phyloP scores from a whole-genome alignment of 1,284 basidiomycete genomes.

The Peniophora sp. region DNA sequence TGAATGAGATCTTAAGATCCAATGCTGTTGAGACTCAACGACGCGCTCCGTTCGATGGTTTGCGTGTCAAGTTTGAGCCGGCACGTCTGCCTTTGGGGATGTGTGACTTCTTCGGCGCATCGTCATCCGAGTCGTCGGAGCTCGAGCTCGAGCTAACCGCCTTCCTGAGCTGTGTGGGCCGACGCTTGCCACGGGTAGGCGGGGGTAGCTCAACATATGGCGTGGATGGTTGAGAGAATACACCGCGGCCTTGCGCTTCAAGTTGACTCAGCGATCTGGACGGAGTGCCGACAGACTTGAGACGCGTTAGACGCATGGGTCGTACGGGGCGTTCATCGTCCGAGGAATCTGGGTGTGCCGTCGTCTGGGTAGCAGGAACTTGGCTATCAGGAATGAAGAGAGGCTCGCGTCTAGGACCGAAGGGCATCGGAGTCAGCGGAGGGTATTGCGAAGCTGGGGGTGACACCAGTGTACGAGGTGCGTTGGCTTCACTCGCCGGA shows the following conservation, averaged over 20 bases:
- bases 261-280: constrained; percentile 49
- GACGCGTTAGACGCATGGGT: constrained; percentile 21
- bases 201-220: constrained; percentile 19
- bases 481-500: constrained; percentile 1
- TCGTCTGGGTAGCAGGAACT: constrained; percentile 11
- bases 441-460: constrained; percentile 3
- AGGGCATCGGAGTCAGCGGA: not conserved
- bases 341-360: constrained; percentile 18
- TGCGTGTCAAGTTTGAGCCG: constrained; percentile 28
- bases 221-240: constrained; percentile 20
- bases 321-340: constrained; percentile 24
- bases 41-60: constrained; percentile 10
- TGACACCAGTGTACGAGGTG: constrained; percentile 2
- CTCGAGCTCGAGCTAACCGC: constrained; percentile 32
- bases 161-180: constrained; percentile 30
- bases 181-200: constrained; percentile 19
- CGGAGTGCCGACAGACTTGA: constrained; percentile 15
- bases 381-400: constrained; percentile 26
- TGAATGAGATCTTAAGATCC: not conserved
- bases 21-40: not conserved
- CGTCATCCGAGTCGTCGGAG: constrained; percentile 29
- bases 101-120: constrained; percentile 28
- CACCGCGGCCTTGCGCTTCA: constrained; percentile 30
- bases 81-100: constrained; percentile 53
- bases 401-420: constrained; percentile 8